Percentiles rank a stretch among this genome's conserved stretches.
Evolutionary conservation across 768 basidiomycete genomes (phyloP).

Genomic region (Suillus paluster): DNA sequence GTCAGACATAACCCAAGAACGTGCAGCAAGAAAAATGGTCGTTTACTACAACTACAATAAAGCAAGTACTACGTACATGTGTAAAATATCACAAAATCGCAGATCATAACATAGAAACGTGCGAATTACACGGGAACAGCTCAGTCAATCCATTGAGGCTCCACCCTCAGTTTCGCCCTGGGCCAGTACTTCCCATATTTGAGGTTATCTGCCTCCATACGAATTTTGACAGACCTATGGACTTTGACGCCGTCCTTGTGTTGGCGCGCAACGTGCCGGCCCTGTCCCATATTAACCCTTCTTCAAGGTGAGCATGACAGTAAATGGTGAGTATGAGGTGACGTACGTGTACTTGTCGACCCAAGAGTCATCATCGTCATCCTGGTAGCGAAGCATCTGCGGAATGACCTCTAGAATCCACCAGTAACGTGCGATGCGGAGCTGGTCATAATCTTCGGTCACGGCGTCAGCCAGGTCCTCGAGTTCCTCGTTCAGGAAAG

Average conservation of each 20-base stretch:
- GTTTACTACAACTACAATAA: neutral
- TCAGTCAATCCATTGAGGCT: constrained; percentile 47
- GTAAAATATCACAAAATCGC: neutral
- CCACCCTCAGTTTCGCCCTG: constrained; percentile 39
- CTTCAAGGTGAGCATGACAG: neutral
- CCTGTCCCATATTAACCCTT: constrained; percentile 44
- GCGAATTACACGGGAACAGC: neutral
- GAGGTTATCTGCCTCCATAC: constrained; percentile 53
- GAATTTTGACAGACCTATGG: constrained; percentile 51
- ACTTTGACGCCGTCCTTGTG: constrained; percentile 40
- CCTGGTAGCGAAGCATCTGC: constrained; percentile 31
- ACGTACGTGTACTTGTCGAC: constrained; percentile 21
- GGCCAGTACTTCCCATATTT: constrained; percentile 43
- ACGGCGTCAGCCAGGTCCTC: constrained; percentile 67
- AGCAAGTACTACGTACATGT: neutral
- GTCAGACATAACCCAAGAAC: neutral
- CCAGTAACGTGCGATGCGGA: constrained; percentile 53
- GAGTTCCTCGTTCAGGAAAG: constrained; percentile 53
- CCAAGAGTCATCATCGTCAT: constrained; percentile 26
- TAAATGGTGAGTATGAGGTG: neutral
- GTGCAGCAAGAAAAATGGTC: neutral
- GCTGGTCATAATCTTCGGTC: constrained; percentile 58
- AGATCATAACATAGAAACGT: neutral
- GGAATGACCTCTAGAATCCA: constrained; percentile 70
- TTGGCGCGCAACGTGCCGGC: constrained; percentile 48